These are phyloP conservation scores for Spongospora subterranea DNA, from an alignment of 208 protist genomes.

Conservation along the genomic window DNA sequence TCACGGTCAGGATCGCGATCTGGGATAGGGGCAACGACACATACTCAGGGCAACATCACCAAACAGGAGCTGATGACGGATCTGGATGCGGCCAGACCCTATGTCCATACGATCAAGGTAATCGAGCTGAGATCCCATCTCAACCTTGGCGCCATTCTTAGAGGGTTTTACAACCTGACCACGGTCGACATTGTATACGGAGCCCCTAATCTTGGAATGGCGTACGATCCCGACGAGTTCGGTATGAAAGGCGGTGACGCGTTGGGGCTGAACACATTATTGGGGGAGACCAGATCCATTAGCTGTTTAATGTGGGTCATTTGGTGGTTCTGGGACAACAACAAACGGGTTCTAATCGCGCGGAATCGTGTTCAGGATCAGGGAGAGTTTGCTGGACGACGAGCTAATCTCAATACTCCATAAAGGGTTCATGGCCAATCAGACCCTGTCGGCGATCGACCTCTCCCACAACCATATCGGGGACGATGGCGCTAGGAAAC, in stretches of 20 bases:
- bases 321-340: neutral
- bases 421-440: neutral
- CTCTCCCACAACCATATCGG: slow-evolving; percentile 28
- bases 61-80: neutral
- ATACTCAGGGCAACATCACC: no score
- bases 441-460: neutral
- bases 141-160: neutral
- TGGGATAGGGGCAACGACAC: no score
- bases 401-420: neutral
- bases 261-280: neutral
- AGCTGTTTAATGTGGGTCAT: neutral
- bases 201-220: neutral
- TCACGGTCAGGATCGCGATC: neutral
- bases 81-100: neutral
- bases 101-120: neutral
- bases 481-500: neutral
- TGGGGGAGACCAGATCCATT: slow-evolving; percentile 8
- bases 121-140: neutral
- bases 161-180: slow-evolving; percentile 50
- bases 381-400: slow-evolving; percentile 17
- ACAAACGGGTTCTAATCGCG: no score
- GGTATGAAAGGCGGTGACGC: slow-evolving; percentile 35
- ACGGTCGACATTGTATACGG: neutral
- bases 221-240: slow-evolving; percentile 14
- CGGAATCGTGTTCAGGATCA: neutral